Evolutionary conservation across 805 yeast genomes (phyloP).

Genomic region (Komagataella ulmi): DNA sequence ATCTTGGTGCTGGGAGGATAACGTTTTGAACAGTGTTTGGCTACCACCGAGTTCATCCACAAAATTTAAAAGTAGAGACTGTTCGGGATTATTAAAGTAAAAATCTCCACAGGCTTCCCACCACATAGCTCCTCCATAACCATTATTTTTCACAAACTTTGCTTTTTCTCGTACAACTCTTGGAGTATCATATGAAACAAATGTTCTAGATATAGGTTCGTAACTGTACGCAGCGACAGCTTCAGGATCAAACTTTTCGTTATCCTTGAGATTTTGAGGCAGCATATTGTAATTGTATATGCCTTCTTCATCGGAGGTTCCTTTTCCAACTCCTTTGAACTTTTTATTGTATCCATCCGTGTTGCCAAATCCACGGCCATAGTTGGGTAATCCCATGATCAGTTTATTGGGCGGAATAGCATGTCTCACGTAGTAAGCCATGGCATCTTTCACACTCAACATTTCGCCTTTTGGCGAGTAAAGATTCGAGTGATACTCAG

Average conservation of each 20-base stretch:
- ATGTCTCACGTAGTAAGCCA: conserved; percentile 20
- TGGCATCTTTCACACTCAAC: conserved; percentile 33
- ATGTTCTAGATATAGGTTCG: conserved; percentile 18
- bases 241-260: conserved; percentile 37
- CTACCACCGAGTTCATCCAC: not conserved
- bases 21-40: not conserved
- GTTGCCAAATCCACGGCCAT: conserved; percentile 36
- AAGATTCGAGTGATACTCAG: conserved; percentile 64
- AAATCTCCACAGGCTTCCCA: conserved; percentile 88
- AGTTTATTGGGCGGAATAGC: conserved; percentile 39
- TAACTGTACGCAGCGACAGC: conserved; percentile 44
- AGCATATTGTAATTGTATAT: conserved; percentile 43
- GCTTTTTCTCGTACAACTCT: conserved; percentile 45
- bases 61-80: conserved; percentile 33
- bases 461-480: conserved; percentile 15
- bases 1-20: not conserved
- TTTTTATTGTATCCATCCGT: conserved; percentile 26
- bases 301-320: conserved; percentile 32
- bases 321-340: conserved; percentile 20
- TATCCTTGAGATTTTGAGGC: conserved; percentile 24
- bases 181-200: conserved; percentile 58
- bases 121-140: conserved; percentile 81
- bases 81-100: conserved; percentile 11
- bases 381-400: conserved; percentile 77
- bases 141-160: conserved; percentile 28